Conservation (phyloP, 2,329 filamentous ascomycete genomes). For the Epichloe festucae region DNA sequence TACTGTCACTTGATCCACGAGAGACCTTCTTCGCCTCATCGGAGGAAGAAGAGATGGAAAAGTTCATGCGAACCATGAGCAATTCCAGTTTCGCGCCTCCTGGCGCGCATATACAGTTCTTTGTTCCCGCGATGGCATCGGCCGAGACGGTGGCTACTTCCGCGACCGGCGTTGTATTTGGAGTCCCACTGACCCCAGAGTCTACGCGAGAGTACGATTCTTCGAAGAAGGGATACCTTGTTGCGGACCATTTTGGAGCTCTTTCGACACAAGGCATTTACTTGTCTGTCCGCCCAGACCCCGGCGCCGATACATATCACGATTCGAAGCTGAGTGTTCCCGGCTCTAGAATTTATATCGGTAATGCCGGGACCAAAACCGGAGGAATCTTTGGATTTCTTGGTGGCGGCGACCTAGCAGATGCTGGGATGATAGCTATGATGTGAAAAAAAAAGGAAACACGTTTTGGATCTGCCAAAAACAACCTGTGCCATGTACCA, state of each 20-base stretch:
- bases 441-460: neutral
- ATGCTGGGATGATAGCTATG: constrained; percentile 6
- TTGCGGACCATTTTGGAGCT: constrained; percentile 41
- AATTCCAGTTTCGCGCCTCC: constrained; percentile 41
- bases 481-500: neutral
- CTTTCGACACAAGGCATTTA: constrained; percentile 49
- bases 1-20: constrained; percentile 67
- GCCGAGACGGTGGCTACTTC: constrained; percentile 12
- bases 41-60: constrained; percentile 38
- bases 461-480: neutral
- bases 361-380: neutral
- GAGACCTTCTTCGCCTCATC: constrained; percentile 31
- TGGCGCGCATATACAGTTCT: constrained; percentile 56
- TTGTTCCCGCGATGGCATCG: constrained; percentile 28
- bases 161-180: constrained; percentile 18
- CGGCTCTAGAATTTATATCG: constrained; percentile 18
- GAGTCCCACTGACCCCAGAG: constrained; percentile 15
- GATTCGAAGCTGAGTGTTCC: constrained; percentile 23
- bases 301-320: constrained; percentile 4
- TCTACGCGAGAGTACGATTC: constrained; percentile 2
- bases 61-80: constrained; percentile 37
- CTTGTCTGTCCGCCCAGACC: constrained; percentile 20
- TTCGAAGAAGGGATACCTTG: constrained; percentile 1
- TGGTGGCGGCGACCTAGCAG: constrained; percentile 5
- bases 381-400: neutral